Base-by-base conservation (phyloP, 2,329 filamentous ascomycete genomes). In the Trichoderma guizhouense region DNA sequence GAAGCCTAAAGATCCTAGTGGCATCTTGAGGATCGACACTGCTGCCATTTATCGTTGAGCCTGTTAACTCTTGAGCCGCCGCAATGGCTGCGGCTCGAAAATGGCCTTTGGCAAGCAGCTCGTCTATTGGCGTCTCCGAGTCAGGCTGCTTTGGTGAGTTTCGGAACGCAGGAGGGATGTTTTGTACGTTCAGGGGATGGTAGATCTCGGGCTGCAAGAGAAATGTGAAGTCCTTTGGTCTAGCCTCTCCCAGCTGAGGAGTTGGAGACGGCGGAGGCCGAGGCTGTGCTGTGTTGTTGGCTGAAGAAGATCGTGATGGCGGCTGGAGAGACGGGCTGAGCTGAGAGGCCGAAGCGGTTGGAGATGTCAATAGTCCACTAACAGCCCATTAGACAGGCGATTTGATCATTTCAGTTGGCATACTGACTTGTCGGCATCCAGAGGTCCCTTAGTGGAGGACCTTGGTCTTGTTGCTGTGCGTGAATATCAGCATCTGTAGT, bases 121-220 rank as follows among this genome's bases (percentile, higher is more conserved):
- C 86, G 21, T 89, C 83, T 34, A 98, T 87, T 0, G 92, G 85
- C 1, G 92, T 89, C 32, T 89, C 86, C 0, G 89, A 83, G 1
- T 85, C 80, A 1, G 93, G 91, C 74, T 91, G 89, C 73, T 90
- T 86, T 24, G 89, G 81, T 0, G 93, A 88, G 74, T 88, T 88
- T 73, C 93, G 89, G 80, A 97, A 95, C 3, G 93, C 83, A 0
- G 84, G 77, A 0, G 90, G 89, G 14, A 90, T 81, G 73, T 86
- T 85, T 58, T 89, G 86, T 18, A 87, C 87, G 1, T 92, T 90
- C 28, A 98, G 85, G 2, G 92, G 90, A 79, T 97, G 95, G 83
- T 95, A 98, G 71, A 95, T 91, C 74, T 93, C 89, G 3, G 93
- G 91, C 24, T 91, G 89, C 12, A 96, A 88, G 60, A 98, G 89